These are phyloP conservation scores for Aspergillus neotritici DNA, from an alignment of 2,329 filamentous ascomycete species.

Conservation along the genomic window DNA sequence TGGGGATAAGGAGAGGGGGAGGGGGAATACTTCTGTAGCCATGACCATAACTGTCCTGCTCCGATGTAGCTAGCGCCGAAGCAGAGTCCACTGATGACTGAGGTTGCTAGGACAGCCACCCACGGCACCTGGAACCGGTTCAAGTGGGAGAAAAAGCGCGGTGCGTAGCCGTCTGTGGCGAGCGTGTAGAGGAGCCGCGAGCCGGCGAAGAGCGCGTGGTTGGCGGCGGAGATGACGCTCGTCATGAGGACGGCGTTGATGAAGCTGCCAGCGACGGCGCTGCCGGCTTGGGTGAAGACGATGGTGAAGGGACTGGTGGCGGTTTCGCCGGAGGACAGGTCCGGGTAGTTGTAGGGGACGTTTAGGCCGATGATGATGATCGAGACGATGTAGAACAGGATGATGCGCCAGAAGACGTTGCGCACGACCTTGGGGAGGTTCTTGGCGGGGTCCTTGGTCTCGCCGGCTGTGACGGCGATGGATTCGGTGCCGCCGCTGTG, in stretches of 20 bases:
- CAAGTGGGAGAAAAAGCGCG: conserved; percentile 48
- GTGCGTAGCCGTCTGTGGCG: conserved; percentile 52
- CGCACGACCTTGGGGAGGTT: conserved; percentile 59
- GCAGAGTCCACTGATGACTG: conserved; percentile 52
- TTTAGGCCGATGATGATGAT: conserved; percentile 55
- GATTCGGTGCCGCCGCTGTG: conserved; percentile 55
- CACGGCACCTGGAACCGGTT: conserved; percentile 50
- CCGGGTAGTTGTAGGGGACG: conserved; percentile 51
- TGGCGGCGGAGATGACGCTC: conserved; percentile 54
- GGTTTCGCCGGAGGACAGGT: conserved; percentile 40
- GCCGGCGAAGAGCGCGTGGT: conserved; percentile 55
- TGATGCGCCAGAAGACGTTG: conserved; percentile 60
- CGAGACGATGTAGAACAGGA: conserved; percentile 51
- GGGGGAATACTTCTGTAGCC: conserved; percentile 54
- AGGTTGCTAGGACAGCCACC: conserved; percentile 51
- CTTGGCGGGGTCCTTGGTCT: conserved; percentile 57
- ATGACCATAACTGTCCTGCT: conserved; percentile 60
- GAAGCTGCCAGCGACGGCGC: conserved; percentile 50
- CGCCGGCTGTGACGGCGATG: conserved; percentile 61
- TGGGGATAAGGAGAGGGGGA: neutral
- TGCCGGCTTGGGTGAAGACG: conserved; percentile 56
- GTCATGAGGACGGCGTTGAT: conserved; percentile 60
- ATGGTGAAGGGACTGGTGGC: conserved; percentile 54
- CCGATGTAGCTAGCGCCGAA: conserved; percentile 63
- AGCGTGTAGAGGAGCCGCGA: conserved; percentile 54